A percentile compares a stretch with the other conserved stretches of the same genome.
Evolutionary conservation across 2,329 filamentous ascomycete genomes (phyloP).

Genomic region (Akanthomyces muscarius): DNA sequence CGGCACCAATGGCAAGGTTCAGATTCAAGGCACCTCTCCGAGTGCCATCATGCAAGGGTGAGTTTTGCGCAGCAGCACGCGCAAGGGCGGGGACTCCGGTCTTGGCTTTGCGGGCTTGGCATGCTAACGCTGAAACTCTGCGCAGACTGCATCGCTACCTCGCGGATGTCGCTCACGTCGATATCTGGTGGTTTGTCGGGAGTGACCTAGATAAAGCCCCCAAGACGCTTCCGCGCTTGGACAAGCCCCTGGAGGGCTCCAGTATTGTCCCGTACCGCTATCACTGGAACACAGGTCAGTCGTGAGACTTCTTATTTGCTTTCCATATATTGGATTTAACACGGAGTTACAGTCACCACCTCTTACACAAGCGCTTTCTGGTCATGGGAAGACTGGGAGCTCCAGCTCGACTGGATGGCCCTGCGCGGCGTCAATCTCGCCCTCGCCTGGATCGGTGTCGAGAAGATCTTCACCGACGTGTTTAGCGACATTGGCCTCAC

Average conservation of each 20-base stretch:
- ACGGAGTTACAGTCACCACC: constrained; percentile 40
- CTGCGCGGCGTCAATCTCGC: constrained; percentile 49
- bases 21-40: constrained; percentile 19
- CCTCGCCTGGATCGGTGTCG: constrained; percentile 48
- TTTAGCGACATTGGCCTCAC: constrained; percentile 44
- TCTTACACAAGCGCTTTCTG: constrained; percentile 49
- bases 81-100: not conserved
- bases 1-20: constrained; percentile 20
- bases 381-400: constrained; percentile 51
- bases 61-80: not conserved
- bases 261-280: constrained; percentile 30
- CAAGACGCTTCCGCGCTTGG: constrained; percentile 18
- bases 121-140: not conserved
- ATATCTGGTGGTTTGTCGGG: constrained; percentile 23
- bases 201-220: constrained; percentile 21
- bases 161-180: constrained; percentile 19
- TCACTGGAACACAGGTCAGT: constrained; percentile 46
- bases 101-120: not conserved
- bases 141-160: constrained; percentile 22
- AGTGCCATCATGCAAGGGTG: constrained; percentile 21
- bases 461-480: constrained; percentile 46
- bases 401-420: constrained; percentile 49
- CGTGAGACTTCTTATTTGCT: not conserved
- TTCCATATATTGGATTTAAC: not conserved
- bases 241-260: constrained; percentile 9